Evolutionary conservation across 2,329 filamentous ascomycete species (phyloP).

Genomic region (Stagonosporopsis cucurbitacearum): DNA sequence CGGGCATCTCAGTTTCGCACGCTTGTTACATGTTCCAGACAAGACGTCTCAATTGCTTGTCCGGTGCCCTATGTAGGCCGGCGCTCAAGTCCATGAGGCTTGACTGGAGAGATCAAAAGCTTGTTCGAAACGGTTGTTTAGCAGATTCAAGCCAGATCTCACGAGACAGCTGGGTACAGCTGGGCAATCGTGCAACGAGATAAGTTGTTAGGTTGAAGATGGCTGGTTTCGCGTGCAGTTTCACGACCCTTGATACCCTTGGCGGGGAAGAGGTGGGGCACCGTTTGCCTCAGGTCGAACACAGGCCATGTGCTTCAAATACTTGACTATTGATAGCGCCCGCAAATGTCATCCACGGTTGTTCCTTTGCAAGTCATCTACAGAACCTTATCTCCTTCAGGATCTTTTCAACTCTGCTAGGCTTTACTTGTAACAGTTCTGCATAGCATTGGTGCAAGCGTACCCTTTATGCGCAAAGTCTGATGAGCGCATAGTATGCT

Average conservation of each 20-base stretch:
- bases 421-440: too few species aligned
- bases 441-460: too few species aligned
- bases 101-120: conserved; percentile 8
- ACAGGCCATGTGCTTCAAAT: background rate
- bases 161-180: conserved; percentile 12
- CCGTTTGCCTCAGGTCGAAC: conserved; percentile 8
- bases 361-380: too few species aligned
- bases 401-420: too few species aligned
- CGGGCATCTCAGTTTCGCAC: conserved; percentile 38
- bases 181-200: conserved; percentile 10
- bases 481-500: background rate
- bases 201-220: background rate
- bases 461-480: too few species aligned
- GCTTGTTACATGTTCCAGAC: conserved; percentile 21
- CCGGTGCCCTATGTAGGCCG: background rate
- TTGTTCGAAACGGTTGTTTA: conserved; percentile 15
- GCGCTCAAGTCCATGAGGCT: conserved; percentile 9
- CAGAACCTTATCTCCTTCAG: too few species aligned
- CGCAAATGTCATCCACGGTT: too few species aligned
- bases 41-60: conserved; percentile 16
- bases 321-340: background rate
- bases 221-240: conserved; percentile 16
- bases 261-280: conserved; percentile 15
- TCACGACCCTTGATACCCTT: conserved; percentile 9
- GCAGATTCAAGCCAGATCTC: background rate